Percentiles rank a stretch among this genome's conserved stretches.
Evolutionary conservation across 2,329 filamentous ascomycete species (phyloP).

Genomic region (Drechslera avenae): DNA sequence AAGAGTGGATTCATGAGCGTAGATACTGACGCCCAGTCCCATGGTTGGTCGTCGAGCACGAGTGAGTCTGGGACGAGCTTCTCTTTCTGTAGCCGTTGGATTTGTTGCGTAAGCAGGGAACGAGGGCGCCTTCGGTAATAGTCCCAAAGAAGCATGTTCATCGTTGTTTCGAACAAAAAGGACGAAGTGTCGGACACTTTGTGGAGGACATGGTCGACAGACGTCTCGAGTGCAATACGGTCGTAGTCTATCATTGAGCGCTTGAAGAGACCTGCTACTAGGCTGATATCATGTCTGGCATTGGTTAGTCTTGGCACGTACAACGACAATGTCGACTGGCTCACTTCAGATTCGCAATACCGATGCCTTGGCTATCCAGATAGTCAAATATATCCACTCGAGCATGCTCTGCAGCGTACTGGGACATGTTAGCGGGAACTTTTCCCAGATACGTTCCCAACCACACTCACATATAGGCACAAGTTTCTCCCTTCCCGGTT

Average conservation of each 20-base stretch:
- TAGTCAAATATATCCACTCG: constrained; percentile 18
- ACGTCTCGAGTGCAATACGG: background rate
- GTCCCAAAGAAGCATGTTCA: constrained; percentile 10
- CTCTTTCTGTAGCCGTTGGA: constrained; percentile 2
- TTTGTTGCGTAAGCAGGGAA: background rate
- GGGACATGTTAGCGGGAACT: no score
- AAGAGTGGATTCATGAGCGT: constrained; percentile 1
- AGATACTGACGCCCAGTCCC: constrained; percentile 8
- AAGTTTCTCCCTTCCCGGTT: constrained; percentile 4
- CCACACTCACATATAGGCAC: constrained; percentile 7
- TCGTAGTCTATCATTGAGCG: constrained; percentile 4
- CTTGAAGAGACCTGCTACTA: constrained; percentile 5
- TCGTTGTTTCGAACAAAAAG: constrained; percentile 9
- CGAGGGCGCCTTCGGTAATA: constrained; percentile 5
- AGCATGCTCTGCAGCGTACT: constrained; percentile 8
- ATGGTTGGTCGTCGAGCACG: background rate
- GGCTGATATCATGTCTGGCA: constrained; percentile 3
- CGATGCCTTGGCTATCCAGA: constrained; percentile 20
- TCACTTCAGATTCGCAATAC: constrained; percentile 13
- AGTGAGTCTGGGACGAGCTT: background rate
- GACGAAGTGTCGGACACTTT: constrained; percentile 6
- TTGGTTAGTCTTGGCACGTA: background rate
- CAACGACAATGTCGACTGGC: background rate
- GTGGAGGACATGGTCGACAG: constrained; percentile 2
- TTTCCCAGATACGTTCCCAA: no score